phyloP scores from a whole-genome alignment of 2,329 filamentous ascomycete genomes.

The Graphium sp. region DNA sequence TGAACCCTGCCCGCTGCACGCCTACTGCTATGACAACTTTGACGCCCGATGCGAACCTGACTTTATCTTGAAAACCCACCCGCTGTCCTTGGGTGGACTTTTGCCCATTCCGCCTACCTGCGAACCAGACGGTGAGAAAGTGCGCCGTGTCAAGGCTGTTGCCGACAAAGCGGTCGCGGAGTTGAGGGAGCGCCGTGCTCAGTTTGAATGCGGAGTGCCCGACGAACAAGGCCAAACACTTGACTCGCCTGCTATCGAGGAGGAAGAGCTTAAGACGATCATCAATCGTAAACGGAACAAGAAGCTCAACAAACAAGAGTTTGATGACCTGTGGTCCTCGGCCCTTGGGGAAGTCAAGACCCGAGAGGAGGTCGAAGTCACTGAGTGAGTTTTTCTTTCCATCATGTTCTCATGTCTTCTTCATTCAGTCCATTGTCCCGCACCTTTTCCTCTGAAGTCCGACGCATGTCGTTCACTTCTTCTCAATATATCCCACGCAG shows the following conservation, averaged over 20 bases:
- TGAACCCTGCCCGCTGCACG: slow-evolving; percentile 79
- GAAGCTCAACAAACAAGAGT: slow-evolving; percentile 73
- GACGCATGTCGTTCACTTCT: slow-evolving; percentile 3
- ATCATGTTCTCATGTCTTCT: slow-evolving; percentile 7
- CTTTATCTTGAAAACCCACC: slow-evolving; percentile 73
- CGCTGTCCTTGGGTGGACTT: slow-evolving; percentile 63
- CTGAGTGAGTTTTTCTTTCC: slow-evolving; percentile 31
- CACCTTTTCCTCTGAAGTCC: slow-evolving; percentile 2
- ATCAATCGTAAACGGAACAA: slow-evolving; percentile 64
- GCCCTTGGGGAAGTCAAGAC: slow-evolving; percentile 56
- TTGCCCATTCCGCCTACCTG: slow-evolving; percentile 80
- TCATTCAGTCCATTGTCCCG: slow-evolving; percentile 8
- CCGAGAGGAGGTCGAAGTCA: slow-evolving; percentile 41
- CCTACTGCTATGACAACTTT: slow-evolving; percentile 69
- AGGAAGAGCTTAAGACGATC: slow-evolving; percentile 61
- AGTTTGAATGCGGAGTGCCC: slow-evolving; percentile 76
- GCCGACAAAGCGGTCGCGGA: slow-evolving; percentile 79
- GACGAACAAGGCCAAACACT: slow-evolving; percentile 43
- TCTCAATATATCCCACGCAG: slow-evolving; percentile 9
- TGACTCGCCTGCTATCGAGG: slow-evolving; percentile 40
- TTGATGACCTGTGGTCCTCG: slow-evolving; percentile 71
- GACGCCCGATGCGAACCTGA: slow-evolving; percentile 69
- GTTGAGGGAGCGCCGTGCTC: slow-evolving; percentile 67
- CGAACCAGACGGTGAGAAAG: slow-evolving; percentile 88
- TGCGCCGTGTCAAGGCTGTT: slow-evolving; percentile 69